Evolutionary conservation across 2,329 filamentous ascomycete species (phyloP).

Genomic region (Scortechinia acanthostroma): DNA sequence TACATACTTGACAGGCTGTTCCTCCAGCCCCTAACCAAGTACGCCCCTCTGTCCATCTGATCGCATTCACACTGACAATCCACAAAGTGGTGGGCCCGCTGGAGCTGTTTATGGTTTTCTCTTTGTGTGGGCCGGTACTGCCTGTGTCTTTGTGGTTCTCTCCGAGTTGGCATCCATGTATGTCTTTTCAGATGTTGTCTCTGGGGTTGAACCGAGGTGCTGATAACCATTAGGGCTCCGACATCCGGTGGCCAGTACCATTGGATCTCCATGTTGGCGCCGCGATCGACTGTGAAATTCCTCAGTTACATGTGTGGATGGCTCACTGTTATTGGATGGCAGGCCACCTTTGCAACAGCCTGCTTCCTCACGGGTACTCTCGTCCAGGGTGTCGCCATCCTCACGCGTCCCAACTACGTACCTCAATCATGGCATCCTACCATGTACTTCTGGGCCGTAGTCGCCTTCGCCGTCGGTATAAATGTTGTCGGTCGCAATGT

Average conservation of each 20-base stretch:
- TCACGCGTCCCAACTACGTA: conserved; percentile 27
- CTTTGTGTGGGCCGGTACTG: conserved; percentile 34
- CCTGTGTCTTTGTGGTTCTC: conserved; percentile 29
- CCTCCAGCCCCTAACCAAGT: conserved; percentile 4
- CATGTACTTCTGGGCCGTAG: conserved; percentile 36
- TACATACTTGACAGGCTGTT: conserved; percentile 3
- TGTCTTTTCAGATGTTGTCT: conserved; percentile 4
- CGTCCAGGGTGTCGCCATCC: conserved; percentile 32
- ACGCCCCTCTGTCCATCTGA: neutral
- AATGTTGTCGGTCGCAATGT: conserved; percentile 35
- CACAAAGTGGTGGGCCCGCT: conserved; percentile 40
- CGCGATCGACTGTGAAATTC: conserved; percentile 35
- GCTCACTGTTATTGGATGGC: conserved; percentile 41
- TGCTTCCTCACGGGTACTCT: conserved; percentile 35
- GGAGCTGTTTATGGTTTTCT: conserved; percentile 44
- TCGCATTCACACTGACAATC: conserved; percentile 17
- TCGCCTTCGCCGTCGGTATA: conserved; percentile 35
- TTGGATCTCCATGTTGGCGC: conserved; percentile 47
- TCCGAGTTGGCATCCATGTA: conserved; percentile 32
- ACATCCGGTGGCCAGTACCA: conserved; percentile 51
- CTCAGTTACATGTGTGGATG: conserved; percentile 44
- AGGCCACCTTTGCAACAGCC: conserved; percentile 23
- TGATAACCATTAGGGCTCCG: conserved; percentile 22
- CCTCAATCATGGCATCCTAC: conserved; percentile 36
- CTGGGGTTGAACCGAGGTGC: conserved; percentile 4